Evolutionary conservation across 441 rosid genomes (phyloP), one percentile per base, ranked within the genome.

Genomic region (Isatis lusitanica): DNA sequence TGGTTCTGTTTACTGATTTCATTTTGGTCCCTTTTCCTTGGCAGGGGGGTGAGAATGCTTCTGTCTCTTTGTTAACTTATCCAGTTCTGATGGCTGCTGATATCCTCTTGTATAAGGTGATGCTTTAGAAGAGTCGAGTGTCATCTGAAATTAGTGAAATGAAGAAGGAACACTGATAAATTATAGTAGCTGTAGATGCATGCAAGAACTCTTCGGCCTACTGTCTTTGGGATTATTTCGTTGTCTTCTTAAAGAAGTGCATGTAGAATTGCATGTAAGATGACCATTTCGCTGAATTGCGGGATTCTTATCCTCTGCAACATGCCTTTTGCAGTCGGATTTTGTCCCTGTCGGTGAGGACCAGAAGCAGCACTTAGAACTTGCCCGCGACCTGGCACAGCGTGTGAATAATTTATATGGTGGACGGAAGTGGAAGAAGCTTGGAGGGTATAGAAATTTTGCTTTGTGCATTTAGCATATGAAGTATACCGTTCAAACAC

Each of bases 321-420:
- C 83, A 63, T 88, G 81, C 79, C 58, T 81, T 81, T 73, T 86
- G 90, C 87, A 89, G 97, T 78, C 98, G 30, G 97, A 92, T 74
- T 87, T 87, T 75, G 98, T 92, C 56, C 98, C 97, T 43, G 97
- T 92, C 73, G 98, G 97, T 43, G 97, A 92, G 83, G 98, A 94
- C 76, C 97, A 94, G 84, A 94, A 90, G 85, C 98, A 90, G 80
- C 97, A 94, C 74, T 68, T 92, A 71, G 97, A 94, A 83, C 84
- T 94, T 86, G 86, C 97, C 5, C 90, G 97, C 30, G 94, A 94
- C 68, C 62, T 92, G 70, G 97, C 97, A 43, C 93, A 87, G 71
- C 90, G 97, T 57, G 79, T 90, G 65, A 94, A 94, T 80, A 67
- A 75, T 66, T 76, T 90, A 74, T 94, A 92, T 80, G 98, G 98